A percentile compares a stretch with the other conserved stretches of the same genome.
These are phyloP conservation scores for Kodamaea laetipori DNA, from an alignment of 805 yeast genomes.

Conservation along the genomic window DNA sequence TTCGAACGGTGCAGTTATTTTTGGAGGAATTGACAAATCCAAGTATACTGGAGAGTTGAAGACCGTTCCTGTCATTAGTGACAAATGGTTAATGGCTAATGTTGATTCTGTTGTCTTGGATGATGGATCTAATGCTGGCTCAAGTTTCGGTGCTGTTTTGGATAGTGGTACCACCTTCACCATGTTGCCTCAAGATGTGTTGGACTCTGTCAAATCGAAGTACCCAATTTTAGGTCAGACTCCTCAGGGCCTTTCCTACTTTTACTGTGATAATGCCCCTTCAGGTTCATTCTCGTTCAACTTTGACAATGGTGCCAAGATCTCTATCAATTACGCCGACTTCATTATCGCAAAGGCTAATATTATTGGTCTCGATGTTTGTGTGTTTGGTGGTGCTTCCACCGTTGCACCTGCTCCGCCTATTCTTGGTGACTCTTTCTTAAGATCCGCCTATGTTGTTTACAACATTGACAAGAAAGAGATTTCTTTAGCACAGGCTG, in stretches of 20 bases:
- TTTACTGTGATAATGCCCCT: constrained; percentile 8
- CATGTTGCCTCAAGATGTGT: constrained; percentile 1
- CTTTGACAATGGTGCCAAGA: constrained; percentile 8
- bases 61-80: constrained; percentile 24
- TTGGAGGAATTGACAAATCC: constrained; percentile 71
- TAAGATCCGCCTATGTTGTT: constrained; percentile 28
- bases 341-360: neutral
- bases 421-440: constrained; percentile 32
- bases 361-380: neutral
- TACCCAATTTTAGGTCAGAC: neutral
- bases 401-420: constrained; percentile 16
- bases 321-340: constrained; percentile 4
- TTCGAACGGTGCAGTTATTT: constrained; percentile 54
- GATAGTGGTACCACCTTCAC: constrained; percentile 63
- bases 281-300: constrained; percentile 6
- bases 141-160: constrained; percentile 41
- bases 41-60: constrained; percentile 56
- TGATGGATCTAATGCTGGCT: neutral
- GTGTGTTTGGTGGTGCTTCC: constrained; percentile 14
- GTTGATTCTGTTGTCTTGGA: constrained; percentile 3
- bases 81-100: neutral
- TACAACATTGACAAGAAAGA: constrained; percentile 28
- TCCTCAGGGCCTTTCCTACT: neutral
- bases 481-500: constrained; percentile 26
- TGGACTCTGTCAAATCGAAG: neutral